These are phyloP conservation scores for Secale cereale DNA, from an alignment of 176 grass and related monocot genomes.

Conservation along the genomic window DNA sequence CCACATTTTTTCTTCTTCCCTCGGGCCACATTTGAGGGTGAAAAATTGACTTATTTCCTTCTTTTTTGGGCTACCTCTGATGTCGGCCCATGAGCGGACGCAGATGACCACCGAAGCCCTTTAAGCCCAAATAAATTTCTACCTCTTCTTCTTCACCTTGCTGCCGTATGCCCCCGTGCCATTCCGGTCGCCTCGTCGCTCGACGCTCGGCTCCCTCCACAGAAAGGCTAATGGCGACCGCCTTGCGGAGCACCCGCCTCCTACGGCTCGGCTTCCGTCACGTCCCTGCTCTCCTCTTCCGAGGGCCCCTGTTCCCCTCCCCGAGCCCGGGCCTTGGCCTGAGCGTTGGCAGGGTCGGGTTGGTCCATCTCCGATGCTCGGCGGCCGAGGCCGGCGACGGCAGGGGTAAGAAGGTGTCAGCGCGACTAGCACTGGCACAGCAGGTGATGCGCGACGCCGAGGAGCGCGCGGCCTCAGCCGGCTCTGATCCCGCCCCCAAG, in stretches of 20 bases:
- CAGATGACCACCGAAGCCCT: neutral
- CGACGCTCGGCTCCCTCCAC: neutral
- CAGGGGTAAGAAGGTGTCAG: conserved; percentile 57
- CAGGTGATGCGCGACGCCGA: conserved; percentile 79
- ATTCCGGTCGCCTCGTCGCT: neutral
- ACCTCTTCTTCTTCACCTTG: neutral
- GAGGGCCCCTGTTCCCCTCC: neutral
- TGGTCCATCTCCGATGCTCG: conserved; percentile 37
- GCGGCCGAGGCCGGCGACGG: conserved; percentile 42
- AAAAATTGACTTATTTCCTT: no score
- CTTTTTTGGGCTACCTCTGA: neutral
- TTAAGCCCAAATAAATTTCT: neutral
- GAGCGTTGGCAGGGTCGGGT: neutral
- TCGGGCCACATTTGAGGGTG: no score
- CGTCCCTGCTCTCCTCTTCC: conserved; percentile 11
- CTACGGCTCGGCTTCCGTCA: conserved; percentile 35
- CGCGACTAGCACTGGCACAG: conserved; percentile 66
- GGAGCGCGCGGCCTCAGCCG: conserved; percentile 63
- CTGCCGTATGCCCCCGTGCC: neutral
- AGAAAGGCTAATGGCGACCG: conserved; percentile 37
- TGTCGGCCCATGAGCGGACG: neutral
- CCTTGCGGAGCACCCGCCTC: conserved; percentile 26
- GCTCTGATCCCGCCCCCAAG: conserved; percentile 63
- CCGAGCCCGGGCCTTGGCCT: neutral
- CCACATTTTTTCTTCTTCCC: no score